Evolutionary conservation across 805 yeast species (phyloP), one percentile per base, ranked within the genome.

Genomic region (Candida ulmi): DNA sequence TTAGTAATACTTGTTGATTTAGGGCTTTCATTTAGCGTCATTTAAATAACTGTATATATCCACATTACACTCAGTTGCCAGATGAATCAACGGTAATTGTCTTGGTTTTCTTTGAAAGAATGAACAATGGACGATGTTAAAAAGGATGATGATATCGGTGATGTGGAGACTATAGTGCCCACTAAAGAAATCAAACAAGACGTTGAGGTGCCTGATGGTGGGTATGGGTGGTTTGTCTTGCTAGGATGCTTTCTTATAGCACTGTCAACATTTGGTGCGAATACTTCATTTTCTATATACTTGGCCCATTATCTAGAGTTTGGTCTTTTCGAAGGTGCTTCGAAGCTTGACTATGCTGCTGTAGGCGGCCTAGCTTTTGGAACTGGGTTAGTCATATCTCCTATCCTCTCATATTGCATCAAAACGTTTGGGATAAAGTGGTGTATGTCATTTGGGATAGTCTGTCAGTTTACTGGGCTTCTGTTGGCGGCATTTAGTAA

Each of bases 291-390:
- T 53, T 79, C 87, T 9, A 68, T 83, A 8, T 82, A 78, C 51
- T 62, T 82, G 34, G 74, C 84, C 2, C 69, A 71, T 46, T 83
- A 80, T 52, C 48, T 83, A 19, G 65, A 72, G 32, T 48, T 68
- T 34, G 57, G 71, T 38, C 59, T 66, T 0, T 81, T 78, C 46
- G 54, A 61, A 0, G 81, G 78, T 3, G 80, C 80, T 0, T 48
- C 66, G 1, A 78, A 73, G 40, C 59, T 77, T 30, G 84, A 79
- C 42, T 83, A 71, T 56, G 83, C 87, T 19, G 61, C 76, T 3
- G 69, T 83, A 45, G 88, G 90, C 3, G 90, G 91, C 2, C 51
- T 83, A 6, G 74, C 83, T 0, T 76, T 80, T 41, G 61, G 57
- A 12, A 29, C 56, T n/a, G 83, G 88, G 17, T 77, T 83, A 51